Evolutionary conservation across 75 land plant species (phyloP), one percentile per base, ranked within the genome.

Genomic region (Picea sitchensis): DNA sequence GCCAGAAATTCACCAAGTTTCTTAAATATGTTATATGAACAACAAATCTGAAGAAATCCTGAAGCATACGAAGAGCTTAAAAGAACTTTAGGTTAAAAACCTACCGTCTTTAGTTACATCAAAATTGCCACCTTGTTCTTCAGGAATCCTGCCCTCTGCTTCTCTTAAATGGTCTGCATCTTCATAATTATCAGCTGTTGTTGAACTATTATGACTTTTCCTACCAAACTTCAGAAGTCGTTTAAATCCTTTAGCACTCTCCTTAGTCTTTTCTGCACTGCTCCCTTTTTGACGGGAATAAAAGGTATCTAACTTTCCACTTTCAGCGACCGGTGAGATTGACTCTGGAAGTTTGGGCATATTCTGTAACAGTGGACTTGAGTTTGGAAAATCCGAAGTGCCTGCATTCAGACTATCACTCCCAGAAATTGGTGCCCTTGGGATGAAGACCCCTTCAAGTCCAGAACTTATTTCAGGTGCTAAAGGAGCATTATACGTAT

Each of bases 221-320:
- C 83, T 87, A 32, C 93, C 95, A 86, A 94, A 91, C 81, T 89
- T 93, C 81, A 90, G 69, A 13, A 94, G 82, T 60, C 87, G 80
- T 59, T 85, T 88, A 59, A 94, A 85, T n/a, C 95, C 93, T 83
- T 91, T 94, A n/a, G 92, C 75, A 77, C 84, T 79, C n/a, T 91
- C 93, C 72, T 89, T 94, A 80, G 87, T 59, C 83, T 88, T 89
- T 38, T 87, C 93, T 44, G 20, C 76, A 57, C 59, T 23, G 59
- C 34, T 75, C 15, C 76, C 76, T 59, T 75, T 75, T 75, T 75
- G 76, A 54, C 3, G 60, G 12, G 72, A 59, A 65, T 77, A 59
- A 30, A 80, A 34, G 13, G 82, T 80, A 77, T 59, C 72, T 15
- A 80, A 80, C 60, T 77, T 88, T 18, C 69, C 64, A 62, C 67